A percentile compares a stretch with the other conserved stretches of the same genome.
Evolutionary conservation across 2,329 filamentous ascomycete species (phyloP).

Genomic region (Mycosphaerella sp.): DNA sequence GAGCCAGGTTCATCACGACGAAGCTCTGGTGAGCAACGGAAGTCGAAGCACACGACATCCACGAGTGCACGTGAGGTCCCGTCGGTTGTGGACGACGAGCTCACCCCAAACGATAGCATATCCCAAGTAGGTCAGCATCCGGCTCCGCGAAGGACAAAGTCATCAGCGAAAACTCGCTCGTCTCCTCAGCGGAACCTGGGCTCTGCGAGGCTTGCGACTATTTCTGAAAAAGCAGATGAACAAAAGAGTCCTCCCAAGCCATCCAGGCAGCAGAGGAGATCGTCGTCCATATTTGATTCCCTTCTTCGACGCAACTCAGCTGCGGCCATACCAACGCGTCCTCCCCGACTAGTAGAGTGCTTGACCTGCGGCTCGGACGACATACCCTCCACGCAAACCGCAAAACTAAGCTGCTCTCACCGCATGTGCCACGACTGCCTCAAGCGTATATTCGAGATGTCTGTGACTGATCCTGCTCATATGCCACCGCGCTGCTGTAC

Average conservation of each 20-base stretch:
- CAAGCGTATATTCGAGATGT: slow-evolving; percentile 66
- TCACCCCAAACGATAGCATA: slow-evolving; percentile 32
- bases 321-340: slow-evolving; percentile 11
- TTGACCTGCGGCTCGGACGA: slow-evolving; percentile 65
- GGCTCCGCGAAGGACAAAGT: slow-evolving; percentile 5
- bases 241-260: slow-evolving; percentile 22
- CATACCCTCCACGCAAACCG: slow-evolving; percentile 56
- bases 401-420: slow-evolving; percentile 71
- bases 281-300: slow-evolving; percentile 25
- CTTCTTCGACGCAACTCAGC: slow-evolving; percentile 25
- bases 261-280: slow-evolving; percentile 22
- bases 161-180: slow-evolving; percentile 11
- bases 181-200: slow-evolving; percentile 21
- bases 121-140: slow-evolving; percentile 24
- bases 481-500: slow-evolving; percentile 85
- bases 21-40: background rate
- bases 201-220: slow-evolving; percentile 21
- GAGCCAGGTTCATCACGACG: background rate
- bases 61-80: slow-evolving; percentile 11
- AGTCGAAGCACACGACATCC: slow-evolving; percentile 9
- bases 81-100: slow-evolving; percentile 19
- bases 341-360: slow-evolving; percentile 51
- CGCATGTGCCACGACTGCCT: slow-evolving; percentile 75
- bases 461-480: slow-evolving; percentile 67
- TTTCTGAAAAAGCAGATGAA: slow-evolving; percentile 23